Percentiles rank a stretch among this genome's conserved stretches.
These are phyloP conservation scores for Tricladium varicosporioides DNA, from an alignment of 2,329 filamentous ascomycete species.

Conservation along the genomic window DNA sequence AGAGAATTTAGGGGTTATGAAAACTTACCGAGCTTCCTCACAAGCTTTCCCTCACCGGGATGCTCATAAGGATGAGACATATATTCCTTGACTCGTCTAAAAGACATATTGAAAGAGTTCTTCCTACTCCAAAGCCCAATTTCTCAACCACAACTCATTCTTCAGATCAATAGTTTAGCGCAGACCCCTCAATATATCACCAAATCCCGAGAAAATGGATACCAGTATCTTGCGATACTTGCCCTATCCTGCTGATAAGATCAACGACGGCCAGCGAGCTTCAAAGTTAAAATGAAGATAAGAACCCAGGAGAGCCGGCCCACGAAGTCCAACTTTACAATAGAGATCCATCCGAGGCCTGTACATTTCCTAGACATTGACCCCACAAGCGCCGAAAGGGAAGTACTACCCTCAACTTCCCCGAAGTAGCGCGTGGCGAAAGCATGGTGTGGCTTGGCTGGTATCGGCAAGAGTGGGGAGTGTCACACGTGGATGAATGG, in stretches of 20 bases:
- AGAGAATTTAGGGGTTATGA: neutral
- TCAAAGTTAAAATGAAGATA: neutral
- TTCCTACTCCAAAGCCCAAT: neutral
- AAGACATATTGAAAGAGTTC: constrained; percentile 2
- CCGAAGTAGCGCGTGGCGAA: neutral
- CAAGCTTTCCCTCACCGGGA: constrained; percentile 26
- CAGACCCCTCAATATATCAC: no score
- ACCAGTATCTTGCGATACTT: neutral
- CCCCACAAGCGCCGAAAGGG: neutral
- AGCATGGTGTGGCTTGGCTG: neutral
- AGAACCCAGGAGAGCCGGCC: neutral
- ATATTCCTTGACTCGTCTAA: constrained; percentile 20
- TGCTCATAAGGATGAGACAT: constrained; percentile 25
- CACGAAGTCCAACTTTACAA: no score
- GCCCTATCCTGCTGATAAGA: neutral
- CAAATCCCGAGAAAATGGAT: neutral
- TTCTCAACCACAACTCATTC: neutral
- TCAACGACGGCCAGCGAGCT: neutral
- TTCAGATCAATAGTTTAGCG: neutral
- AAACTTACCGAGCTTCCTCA: constrained; percentile 26
- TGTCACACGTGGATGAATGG: neutral
- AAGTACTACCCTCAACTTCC: no score
- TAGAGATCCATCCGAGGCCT: neutral
- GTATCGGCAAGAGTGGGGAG: neutral
- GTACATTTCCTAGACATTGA: neutral